Evolutionary conservation across 2,329 filamentous ascomycete genomes (phyloP).

Genomic region (Pseudophaeomoniella oleicola): DNA sequence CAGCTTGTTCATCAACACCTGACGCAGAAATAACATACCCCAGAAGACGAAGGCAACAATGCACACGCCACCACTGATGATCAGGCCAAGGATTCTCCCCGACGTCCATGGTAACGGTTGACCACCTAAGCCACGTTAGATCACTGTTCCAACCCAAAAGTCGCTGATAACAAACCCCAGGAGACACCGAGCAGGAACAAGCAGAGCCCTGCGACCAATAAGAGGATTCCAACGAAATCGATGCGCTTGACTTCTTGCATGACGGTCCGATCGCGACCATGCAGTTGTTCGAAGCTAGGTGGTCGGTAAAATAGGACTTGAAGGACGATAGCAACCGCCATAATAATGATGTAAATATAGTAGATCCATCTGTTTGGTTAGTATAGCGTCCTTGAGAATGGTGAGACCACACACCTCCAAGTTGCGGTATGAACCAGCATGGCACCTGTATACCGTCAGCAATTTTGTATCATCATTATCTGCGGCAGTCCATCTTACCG

Average conservation of each 20-base stretch:
- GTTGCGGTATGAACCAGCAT: constrained; percentile 1
- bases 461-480: not conserved
- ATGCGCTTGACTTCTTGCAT: constrained; percentile 16
- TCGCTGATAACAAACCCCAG: constrained; percentile 12
- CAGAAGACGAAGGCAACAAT: constrained; percentile 14
- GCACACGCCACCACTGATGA: constrained; percentile 11
- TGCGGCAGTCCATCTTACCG: not conserved
- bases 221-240: constrained; percentile 15
- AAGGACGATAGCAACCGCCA: constrained; percentile 13
- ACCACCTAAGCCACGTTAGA: constrained; percentile 1
- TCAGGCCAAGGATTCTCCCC: constrained; percentile 12
- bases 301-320: constrained; percentile 27
- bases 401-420: constrained; percentile 7
- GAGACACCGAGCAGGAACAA: constrained; percentile 16
- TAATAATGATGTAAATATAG: constrained; percentile 25
- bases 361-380: constrained; percentile 19
- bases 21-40: constrained; percentile 1
- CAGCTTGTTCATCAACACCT: not conserved
- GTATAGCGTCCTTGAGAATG: constrained; percentile 1
- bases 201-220: constrained; percentile 13
- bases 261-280: constrained; percentile 21
- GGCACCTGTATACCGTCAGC: not conserved
- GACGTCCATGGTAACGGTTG: constrained; percentile 8
- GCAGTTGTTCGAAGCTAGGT: constrained; percentile 24
- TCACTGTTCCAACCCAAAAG: not conserved